A percentile compares a stretch with the other conserved stretches of the same genome.
phyloP scores from a whole-genome alignment of 352 stramenopile species.

The Phytophthora brassicae region DNA sequence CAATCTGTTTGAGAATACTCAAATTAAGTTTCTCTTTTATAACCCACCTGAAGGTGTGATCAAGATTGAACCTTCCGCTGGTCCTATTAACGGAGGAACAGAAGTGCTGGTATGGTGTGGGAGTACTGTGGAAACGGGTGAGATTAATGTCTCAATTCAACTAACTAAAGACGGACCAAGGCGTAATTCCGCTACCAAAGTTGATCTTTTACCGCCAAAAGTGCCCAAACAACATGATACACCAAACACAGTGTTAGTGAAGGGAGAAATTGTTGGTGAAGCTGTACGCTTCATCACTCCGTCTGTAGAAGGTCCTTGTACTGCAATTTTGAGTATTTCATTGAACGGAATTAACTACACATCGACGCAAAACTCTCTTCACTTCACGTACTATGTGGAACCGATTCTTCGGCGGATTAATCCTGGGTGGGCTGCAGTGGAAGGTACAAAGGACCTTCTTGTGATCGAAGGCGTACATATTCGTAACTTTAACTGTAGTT shows the following conservation, averaged over 20 bases:
- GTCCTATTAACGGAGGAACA: constrained; percentile 54
- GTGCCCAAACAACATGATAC: not conserved
- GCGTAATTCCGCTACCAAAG: constrained; percentile 5
- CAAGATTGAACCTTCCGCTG: constrained; percentile 55
- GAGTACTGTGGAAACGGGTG: constrained; percentile 65
- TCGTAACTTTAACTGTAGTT: constrained; percentile 47
- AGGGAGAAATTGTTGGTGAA: constrained; percentile 62
- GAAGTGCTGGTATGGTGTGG: constrained; percentile 58
- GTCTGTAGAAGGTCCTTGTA: constrained; percentile 35
- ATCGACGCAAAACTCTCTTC: constrained; percentile 42
- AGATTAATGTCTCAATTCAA: constrained; percentile 60
- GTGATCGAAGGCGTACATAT: constrained; percentile 54
- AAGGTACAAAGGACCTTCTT: constrained; percentile 33
- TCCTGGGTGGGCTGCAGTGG: constrained; percentile 48
- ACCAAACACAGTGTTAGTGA: constrained; percentile 32
- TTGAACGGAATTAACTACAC: constrained; percentile 83
- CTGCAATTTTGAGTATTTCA: constrained; percentile 61
- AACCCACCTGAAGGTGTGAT: constrained; percentile 68
- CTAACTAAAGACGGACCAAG: constrained; percentile 9
- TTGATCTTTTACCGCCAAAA: not conserved
- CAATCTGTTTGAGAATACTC: constrained; percentile 45
- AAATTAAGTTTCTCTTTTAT: constrained; percentile 71
- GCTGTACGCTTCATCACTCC: constrained; percentile 57
- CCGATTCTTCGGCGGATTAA: constrained; percentile 54
- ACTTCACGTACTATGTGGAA: constrained; percentile 61